Evolutionary conservation across 768 basidiomycete genomes (phyloP).

Genomic region (Boletus rubescentipes): DNA sequence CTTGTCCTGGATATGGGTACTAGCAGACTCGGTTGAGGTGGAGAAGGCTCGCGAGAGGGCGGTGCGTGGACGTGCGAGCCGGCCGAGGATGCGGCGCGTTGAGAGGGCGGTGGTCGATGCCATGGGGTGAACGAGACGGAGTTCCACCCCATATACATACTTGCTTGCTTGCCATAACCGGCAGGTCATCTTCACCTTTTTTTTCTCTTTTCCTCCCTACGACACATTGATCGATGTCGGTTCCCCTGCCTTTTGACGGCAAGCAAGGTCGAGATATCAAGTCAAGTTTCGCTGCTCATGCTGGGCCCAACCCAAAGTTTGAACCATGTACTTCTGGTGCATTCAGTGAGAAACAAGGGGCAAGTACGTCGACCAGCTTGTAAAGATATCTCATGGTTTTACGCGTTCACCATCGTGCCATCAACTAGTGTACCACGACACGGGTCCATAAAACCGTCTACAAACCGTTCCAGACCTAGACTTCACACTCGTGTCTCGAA

Average conservation of each 20-base stretch:
- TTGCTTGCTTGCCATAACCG: too few relatives aligned
- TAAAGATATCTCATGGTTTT: slow-evolving; percentile 57
- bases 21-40: slow-evolving; percentile 15
- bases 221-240: too few relatives aligned
- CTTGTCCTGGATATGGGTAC: slow-evolving; percentile 55
- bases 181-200: too few relatives aligned
- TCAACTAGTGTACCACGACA: slow-evolving; percentile 39
- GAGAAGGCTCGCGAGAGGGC: slow-evolving; percentile 15
- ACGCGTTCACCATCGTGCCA: slow-evolving; percentile 86
- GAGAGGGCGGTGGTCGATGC: slow-evolving; percentile 4
- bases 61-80: slow-evolving; percentile 4
- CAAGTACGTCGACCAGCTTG: slow-evolving; percentile 41
- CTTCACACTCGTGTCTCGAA: slow-evolving; percentile 43
- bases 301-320: slow-evolving; percentile 66
- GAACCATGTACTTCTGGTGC: slow-evolving; percentile 90
- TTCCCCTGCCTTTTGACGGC: slow-evolving; percentile 63
- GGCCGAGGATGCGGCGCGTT: slow-evolving; percentile 1
- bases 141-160: too few relatives aligned
- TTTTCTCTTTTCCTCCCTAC: too few relatives aligned
- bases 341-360: slow-evolving; percentile 87
- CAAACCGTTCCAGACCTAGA: slow-evolving; percentile 59
- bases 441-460: slow-evolving; percentile 43
- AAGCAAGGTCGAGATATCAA: too few relatives aligned
- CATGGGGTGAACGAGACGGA: slow-evolving; percentile 6
- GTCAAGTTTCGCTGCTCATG: slow-evolving; percentile 56